These are phyloP conservation scores for Penicillium sp. DNA, from an alignment of 2,329 filamentous ascomycete species.

Conservation along the genomic window DNA sequence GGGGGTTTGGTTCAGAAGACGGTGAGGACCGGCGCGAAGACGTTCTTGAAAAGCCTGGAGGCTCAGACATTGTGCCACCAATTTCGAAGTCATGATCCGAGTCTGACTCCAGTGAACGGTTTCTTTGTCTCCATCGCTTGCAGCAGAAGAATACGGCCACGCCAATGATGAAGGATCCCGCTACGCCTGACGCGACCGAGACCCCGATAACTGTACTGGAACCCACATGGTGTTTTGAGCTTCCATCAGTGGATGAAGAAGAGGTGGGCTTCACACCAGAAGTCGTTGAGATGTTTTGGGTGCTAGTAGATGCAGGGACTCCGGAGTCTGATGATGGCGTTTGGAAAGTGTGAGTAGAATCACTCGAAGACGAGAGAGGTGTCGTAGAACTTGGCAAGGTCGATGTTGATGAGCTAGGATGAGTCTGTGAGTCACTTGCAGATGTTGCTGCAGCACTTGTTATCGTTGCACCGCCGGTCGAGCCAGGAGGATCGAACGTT, in stretches of 20 bases:
- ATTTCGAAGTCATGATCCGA: slow-evolving; percentile 39
- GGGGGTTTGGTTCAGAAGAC: slow-evolving; percentile 13
- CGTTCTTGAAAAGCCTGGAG: slow-evolving; percentile 36
- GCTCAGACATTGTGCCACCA: slow-evolving; percentile 45
- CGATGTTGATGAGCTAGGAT: slow-evolving; percentile 5
- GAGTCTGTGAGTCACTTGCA: slow-evolving; percentile 7
- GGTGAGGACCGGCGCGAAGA: slow-evolving; percentile 29
- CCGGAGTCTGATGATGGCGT: slow-evolving; percentile 21
- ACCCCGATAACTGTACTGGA: slow-evolving; percentile 42
- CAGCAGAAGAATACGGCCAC: slow-evolving; percentile 39
- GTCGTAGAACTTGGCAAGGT: slow-evolving; percentile 16
- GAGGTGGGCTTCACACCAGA: slow-evolving; percentile 10
- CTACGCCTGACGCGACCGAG: slow-evolving; percentile 42
- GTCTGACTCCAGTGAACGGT: slow-evolving; percentile 26
- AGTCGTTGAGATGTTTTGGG: slow-evolving; percentile 5
- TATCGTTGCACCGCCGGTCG: slow-evolving; percentile 6
- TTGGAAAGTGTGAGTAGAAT: slow-evolving; percentile 23
- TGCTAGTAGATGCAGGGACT: slow-evolving; percentile 9
- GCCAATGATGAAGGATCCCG: slow-evolving; percentile 40
- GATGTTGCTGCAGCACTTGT: slow-evolving; percentile 1
- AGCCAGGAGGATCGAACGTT: slow-evolving; percentile 25
- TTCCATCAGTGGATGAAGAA: slow-evolving; percentile 4
- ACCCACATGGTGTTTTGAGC: slow-evolving; percentile 23
- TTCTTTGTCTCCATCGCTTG: slow-evolving; percentile 33
- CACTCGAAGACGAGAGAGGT: slow-evolving; percentile 21